Evolutionary conservation across 352 stramenopile species (phyloP).

Genomic region (Phytophthora sp.): DNA sequence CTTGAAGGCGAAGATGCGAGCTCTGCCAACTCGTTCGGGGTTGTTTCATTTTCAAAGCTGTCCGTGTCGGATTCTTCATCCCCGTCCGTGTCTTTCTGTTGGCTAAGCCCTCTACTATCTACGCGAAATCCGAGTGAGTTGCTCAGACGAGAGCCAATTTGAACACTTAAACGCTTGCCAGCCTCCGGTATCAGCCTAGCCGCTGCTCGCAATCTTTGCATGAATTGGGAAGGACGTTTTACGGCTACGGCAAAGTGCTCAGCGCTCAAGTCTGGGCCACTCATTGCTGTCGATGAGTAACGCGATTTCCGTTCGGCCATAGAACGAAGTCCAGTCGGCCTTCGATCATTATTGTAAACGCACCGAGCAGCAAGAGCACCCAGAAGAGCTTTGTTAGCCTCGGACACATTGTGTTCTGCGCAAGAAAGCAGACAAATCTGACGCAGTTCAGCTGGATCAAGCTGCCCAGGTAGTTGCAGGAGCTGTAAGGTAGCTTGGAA

Average conservation of each 20-base stretch:
- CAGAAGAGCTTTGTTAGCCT: slow-evolving; percentile 20
- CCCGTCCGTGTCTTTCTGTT: slow-evolving; percentile 11
- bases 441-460: slow-evolving; percentile 35
- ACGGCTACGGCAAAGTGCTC: slow-evolving; percentile 17
- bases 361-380: slow-evolving; percentile 28
- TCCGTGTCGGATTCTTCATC: slow-evolving; percentile 28
- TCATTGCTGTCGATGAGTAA: slow-evolving; percentile 29
- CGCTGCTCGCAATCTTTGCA: slow-evolving; percentile 18
- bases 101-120: slow-evolving; percentile 24
- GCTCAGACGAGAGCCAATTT: slow-evolving; percentile 18
- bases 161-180: slow-evolving; percentile 29
- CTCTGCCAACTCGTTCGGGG: slow-evolving; percentile 4
- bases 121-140: slow-evolving; percentile 19
- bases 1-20: slow-evolving; percentile 11
- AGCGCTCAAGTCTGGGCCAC: slow-evolving; percentile 14
- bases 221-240: slow-evolving; percentile 13
- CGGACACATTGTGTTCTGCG: slow-evolving; percentile 31
- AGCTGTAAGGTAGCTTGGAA: slow-evolving; percentile 31
- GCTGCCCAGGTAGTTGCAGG: slow-evolving; percentile 32
- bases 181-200: slow-evolving; percentile 21
- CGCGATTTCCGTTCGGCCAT: slow-evolving; percentile 32
- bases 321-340: slow-evolving; percentile 8
- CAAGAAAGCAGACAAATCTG: slow-evolving; percentile 41
- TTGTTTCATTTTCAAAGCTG: slow-evolving; percentile 25
- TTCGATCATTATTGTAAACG: slow-evolving; percentile 36